Evolutionary conservation across 352 stramenopile species (phyloP).

Genomic region (Globisporangium cylindrosporum): DNA sequence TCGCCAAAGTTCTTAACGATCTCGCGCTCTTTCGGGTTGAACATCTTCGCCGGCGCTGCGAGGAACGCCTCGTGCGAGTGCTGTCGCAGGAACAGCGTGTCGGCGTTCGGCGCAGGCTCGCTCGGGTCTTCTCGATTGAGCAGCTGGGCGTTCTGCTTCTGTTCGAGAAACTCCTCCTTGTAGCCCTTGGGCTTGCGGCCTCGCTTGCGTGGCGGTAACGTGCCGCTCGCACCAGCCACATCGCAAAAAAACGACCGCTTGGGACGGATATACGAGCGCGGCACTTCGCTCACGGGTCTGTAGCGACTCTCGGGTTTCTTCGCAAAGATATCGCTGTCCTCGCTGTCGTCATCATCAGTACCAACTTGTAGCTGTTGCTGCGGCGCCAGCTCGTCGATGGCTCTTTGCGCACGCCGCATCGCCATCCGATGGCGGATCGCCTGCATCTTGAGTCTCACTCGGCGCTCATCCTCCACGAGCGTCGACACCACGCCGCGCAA

Average conservation of each 20-base stretch:
- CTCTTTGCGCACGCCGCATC: conserved; percentile 43
- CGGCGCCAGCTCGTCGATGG: conserved; percentile 27
- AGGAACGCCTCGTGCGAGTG: conserved; percentile 64
- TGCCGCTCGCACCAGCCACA: conserved; percentile 16
- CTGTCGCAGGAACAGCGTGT: conserved; percentile 46
- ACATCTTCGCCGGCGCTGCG: conserved; percentile 40
- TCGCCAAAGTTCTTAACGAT: conserved; percentile 50
- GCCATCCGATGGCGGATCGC: conserved; percentile 49
- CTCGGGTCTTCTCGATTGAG: conserved; percentile 13
- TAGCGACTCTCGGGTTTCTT: conserved; percentile 31
- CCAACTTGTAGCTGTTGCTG: conserved; percentile 17
- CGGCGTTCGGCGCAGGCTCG: conserved; percentile 48
- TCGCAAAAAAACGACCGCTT: conserved; percentile 65
- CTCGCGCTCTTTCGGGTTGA: conserved; percentile 57
- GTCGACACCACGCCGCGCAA: conserved; percentile 29
- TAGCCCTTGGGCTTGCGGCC: conserved; percentile 25
- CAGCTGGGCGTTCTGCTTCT: conserved; percentile 4
- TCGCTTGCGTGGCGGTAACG: conserved; percentile 19
- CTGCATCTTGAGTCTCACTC: conserved; percentile 36
- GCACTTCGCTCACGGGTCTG: conserved; percentile 27
- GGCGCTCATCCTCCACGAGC: conserved; percentile 37
- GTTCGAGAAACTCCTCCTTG: conserved; percentile 14
- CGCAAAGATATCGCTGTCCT: conserved; percentile 24
- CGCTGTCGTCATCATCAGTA: neutral
- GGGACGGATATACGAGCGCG: conserved; percentile 58